Percentiles rank a stretch among this genome's conserved stretches.
Evolutionary conservation across 495 filamentous ascomycete species (phyloP).

Genomic region (Neohortaea acidophila): DNA sequence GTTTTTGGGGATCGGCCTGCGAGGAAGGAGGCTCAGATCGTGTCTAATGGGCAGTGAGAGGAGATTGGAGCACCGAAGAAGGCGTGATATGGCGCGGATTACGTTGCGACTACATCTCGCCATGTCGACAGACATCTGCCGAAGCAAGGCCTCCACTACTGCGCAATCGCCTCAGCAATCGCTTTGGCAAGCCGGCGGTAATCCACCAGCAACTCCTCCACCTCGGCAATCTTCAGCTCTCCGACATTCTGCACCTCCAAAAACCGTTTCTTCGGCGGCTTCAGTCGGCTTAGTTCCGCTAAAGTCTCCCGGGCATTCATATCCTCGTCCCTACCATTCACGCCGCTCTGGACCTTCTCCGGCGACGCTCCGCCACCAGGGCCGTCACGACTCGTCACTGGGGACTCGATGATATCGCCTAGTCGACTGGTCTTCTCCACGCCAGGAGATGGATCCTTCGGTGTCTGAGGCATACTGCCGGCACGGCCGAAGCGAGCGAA

Average conservation of each 20-base stretch:
- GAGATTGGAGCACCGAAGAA: neutral
- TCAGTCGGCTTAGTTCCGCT: slow-evolving; percentile 38
- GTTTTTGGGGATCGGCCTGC: slow-evolving; percentile 75
- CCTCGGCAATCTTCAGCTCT: slow-evolving; percentile 69
- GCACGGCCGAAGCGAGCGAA: slow-evolving; percentile 62
- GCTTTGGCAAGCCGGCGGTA: slow-evolving; percentile 68
- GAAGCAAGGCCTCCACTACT: too few species aligned
- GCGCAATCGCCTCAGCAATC: slow-evolving; percentile 35
- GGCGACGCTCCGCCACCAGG: neutral
- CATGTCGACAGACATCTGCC: too few species aligned
- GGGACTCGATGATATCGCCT: slow-evolving; percentile 11
- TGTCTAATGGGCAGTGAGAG: neutral
- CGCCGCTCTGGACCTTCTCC: neutral
- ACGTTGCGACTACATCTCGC: too few species aligned
- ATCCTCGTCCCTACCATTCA: slow-evolving; percentile 11
- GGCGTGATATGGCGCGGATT: neutral
- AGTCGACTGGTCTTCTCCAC: slow-evolving; percentile 11
- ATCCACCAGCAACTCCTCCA: slow-evolving; percentile 66
- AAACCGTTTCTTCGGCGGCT: slow-evolving; percentile 65
- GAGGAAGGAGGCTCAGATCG: slow-evolving; percentile 54
- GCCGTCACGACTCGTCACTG: neutral
- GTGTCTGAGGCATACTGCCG: slow-evolving; percentile 23
- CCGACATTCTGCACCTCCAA: slow-evolving; percentile 60
- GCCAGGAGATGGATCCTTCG: neutral
- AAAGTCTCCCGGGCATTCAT: slow-evolving; percentile 24